phyloP scores from a whole-genome alignment of 331 rosid genomes.

The Rosa hybrid region DNA sequence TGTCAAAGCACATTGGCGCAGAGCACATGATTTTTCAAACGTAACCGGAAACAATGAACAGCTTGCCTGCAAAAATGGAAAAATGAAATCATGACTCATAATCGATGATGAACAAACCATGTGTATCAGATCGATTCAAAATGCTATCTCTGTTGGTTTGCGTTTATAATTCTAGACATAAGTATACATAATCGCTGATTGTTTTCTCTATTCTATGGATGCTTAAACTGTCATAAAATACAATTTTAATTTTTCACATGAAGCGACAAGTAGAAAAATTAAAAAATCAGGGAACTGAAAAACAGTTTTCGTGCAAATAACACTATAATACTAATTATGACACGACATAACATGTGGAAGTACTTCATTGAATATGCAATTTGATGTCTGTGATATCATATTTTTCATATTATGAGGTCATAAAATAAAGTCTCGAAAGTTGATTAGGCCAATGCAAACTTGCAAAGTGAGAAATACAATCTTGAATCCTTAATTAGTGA shows the following conservation, averaged over 20 bases:
- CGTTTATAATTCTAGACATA: no score
- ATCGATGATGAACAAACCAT: background rate
- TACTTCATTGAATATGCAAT: no score
- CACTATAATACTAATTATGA: no score
- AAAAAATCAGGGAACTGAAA: no score
- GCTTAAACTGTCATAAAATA: no score
- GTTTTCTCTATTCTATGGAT: no score
- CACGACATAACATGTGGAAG: no score
- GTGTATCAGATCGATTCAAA: background rate
- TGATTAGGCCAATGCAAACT: background rate
- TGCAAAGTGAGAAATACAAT: background rate
- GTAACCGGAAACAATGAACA: background rate
- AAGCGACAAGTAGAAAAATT: no score
- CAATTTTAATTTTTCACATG: no score
- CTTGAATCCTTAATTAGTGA: constrained; percentile 8
- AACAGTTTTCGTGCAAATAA: no score
- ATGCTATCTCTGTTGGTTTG: background rate
- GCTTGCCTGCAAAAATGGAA: background rate
- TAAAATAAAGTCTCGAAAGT: background rate
- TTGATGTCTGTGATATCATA: background rate
- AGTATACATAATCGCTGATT: no score
- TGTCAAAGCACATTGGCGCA: background rate
- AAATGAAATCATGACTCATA: background rate
- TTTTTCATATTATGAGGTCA: constrained; percentile 13
- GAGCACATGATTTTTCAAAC: background rate